phyloP scores from a whole-genome alignment of 257 asterid species.

The Salvia splendens region DNA sequence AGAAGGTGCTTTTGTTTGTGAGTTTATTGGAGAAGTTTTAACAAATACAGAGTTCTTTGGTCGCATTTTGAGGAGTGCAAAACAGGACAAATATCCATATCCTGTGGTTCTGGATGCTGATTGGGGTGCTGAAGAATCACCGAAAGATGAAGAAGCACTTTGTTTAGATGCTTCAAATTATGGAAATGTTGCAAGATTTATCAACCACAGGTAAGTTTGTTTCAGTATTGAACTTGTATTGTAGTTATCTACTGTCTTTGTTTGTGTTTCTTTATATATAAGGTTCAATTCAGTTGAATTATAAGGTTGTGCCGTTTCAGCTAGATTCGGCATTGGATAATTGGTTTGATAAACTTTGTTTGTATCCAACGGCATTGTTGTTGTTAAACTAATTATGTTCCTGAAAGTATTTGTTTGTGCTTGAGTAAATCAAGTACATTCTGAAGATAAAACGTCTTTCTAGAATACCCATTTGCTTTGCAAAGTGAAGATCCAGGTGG shows the following conservation, averaged over 20 bases:
- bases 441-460: constrained; percentile 3
- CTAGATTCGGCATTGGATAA: constrained; percentile 12
- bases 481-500: constrained; percentile 1
- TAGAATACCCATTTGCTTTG: neutral
- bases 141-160: constrained; percentile 89
- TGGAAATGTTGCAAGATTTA: constrained; percentile 90
- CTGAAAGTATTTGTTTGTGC: neutral
- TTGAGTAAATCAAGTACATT: neutral
- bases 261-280: neutral
- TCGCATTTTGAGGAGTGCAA: constrained; percentile 57
- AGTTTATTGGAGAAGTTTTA: constrained; percentile 86
- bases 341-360: neutral
- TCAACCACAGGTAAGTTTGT: constrained; percentile 74
- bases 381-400: constrained; percentile 3
- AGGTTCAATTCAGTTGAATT: no score
- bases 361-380: neutral
- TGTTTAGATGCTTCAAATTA: constrained; percentile 84
- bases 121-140: constrained; percentile 70
- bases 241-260: constrained; percentile 15
- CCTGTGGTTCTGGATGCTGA: constrained; percentile 94
- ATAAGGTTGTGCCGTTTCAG: neutral
- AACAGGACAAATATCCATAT: constrained; percentile 62
- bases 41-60: constrained; percentile 73
- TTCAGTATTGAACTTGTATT: constrained; percentile 18
- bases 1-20: constrained; percentile 91